Evolutionary conservation across 2,329 filamentous ascomycete genomes (phyloP).

Genomic region (Venturiaceae sp.): DNA sequence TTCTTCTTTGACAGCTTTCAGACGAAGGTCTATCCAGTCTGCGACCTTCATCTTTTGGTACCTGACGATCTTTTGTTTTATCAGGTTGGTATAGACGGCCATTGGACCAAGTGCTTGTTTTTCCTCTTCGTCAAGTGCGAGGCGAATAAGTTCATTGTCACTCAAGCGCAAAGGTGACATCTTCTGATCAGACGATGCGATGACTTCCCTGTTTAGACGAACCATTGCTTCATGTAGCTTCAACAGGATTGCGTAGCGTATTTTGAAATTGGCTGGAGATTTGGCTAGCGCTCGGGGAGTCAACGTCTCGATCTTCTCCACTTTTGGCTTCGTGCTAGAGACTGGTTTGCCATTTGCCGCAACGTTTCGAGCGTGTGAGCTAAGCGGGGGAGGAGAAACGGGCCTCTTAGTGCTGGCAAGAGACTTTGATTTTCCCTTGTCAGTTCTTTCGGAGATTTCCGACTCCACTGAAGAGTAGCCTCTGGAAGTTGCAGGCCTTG

Average conservation of each 20-base stretch:
- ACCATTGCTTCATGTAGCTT: constrained; percentile 55
- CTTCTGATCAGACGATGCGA: constrained; percentile 39
- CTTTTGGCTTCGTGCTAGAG: constrained; percentile 9
- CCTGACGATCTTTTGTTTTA: constrained; percentile 70
- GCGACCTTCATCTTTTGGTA: constrained; percentile 65
- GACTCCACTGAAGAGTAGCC: no score
- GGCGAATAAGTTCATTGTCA: constrained; percentile 57
- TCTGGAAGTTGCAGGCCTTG: background rate
- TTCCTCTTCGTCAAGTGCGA: constrained; percentile 71
- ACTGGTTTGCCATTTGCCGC: constrained; percentile 10
- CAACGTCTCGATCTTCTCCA: constrained; percentile 41
- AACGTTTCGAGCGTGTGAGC: constrained; percentile 8
- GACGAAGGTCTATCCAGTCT: constrained; percentile 57
- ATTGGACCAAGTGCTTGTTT: constrained; percentile 56
- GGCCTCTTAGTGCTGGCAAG: constrained; percentile 10
- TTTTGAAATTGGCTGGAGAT: constrained; percentile 26
- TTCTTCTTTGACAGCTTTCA: constrained; percentile 9
- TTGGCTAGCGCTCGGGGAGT: constrained; percentile 57
- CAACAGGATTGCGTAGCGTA: constrained; percentile 35
- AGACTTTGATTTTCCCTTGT: background rate
- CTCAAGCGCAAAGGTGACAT: constrained; percentile 49
- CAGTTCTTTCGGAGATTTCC: no score
- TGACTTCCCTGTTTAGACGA: constrained; percentile 56
- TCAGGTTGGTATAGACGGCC: constrained; percentile 68
- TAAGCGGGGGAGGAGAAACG: constrained; percentile 21